Evolutionary conservation across 2,329 filamentous ascomycete species (phyloP).

Genomic region (Ophiostoma sp.): DNA sequence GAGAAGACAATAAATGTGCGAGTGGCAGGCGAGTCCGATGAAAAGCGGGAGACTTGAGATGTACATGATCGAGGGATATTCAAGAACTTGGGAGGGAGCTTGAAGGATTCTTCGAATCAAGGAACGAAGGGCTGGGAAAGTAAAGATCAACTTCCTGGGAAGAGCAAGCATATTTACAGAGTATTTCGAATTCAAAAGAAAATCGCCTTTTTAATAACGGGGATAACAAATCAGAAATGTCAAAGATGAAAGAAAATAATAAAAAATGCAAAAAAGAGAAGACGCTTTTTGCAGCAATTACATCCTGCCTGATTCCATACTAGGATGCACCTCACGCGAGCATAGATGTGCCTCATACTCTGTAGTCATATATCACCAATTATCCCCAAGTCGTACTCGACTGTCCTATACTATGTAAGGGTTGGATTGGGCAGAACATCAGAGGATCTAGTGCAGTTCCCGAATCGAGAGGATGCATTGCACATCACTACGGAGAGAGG

Average conservation of each 20-base stretch:
- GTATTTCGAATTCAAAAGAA: too few relatives aligned
- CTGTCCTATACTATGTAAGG: background rate
- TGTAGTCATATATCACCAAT: background rate
- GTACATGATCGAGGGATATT: background rate
- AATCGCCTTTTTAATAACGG: too few relatives aligned
- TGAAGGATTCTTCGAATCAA: background rate
- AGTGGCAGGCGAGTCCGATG: background rate
- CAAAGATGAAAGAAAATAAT: too few relatives aligned
- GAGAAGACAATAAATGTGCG: background rate
- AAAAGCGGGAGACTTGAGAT: background rate
- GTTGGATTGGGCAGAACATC: too few relatives aligned
- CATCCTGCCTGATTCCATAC: background rate
- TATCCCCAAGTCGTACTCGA: background rate
- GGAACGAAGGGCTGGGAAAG: background rate
- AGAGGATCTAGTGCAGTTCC: background rate
- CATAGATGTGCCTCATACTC: background rate
- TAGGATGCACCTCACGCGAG: background rate
- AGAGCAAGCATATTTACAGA: too few relatives aligned
- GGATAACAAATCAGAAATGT: too few relatives aligned
- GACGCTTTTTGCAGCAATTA: background rate
- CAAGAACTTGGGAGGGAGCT: background rate
- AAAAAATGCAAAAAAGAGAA: background rate
- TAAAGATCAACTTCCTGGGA: too few relatives aligned
- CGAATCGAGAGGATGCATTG: background rate
- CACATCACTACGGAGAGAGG: background rate